These are phyloP conservation scores for Coemansia sp. DNA, from an alignment of 192 early-diverging fungal species.

Conservation along the genomic window DNA sequence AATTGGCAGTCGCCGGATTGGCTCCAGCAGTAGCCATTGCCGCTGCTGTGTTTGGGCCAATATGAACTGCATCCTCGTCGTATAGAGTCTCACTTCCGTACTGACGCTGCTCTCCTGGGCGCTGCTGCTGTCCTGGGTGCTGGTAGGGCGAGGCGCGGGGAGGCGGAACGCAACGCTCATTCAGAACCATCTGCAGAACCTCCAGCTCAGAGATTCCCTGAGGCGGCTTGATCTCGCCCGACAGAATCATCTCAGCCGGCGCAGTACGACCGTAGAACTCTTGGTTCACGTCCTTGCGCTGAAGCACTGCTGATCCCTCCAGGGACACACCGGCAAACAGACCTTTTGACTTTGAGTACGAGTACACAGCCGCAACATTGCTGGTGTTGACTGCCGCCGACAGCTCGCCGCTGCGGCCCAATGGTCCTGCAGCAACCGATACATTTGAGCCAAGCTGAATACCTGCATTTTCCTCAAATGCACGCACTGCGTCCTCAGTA, in stretches of 20 bases:
- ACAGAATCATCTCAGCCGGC: conserved; percentile 78
- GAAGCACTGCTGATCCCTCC: conserved; percentile 84
- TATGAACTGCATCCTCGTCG: conserved; percentile 31
- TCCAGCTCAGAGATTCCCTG: conserved; percentile 51
- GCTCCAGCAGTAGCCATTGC: conserved; percentile 13
- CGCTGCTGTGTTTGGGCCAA: conserved; percentile 6
- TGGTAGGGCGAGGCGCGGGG: neutral
- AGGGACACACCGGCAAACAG: conserved; percentile 90
- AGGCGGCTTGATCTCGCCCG: conserved; percentile 71
- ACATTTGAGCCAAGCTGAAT: conserved; percentile 83
- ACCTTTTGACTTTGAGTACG: conserved; percentile 90
- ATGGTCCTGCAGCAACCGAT: conserved; percentile 84
- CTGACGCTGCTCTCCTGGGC: conserved; percentile 10
- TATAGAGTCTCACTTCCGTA: conserved; percentile 35
- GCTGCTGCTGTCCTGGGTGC: conserved; percentile 3
- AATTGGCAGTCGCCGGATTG: neutral
- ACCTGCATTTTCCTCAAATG: conserved; percentile 81
- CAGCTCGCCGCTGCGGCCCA: conserved; percentile 83
- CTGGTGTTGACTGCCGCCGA: conserved; percentile 66
- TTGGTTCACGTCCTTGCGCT: conserved; percentile 83
- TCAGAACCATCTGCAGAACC: conserved; percentile 37
- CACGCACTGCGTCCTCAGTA: conserved; percentile 74
- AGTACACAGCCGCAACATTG: conserved; percentile 85
- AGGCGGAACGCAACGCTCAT: conserved; percentile 49
- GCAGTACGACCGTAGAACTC: conserved; percentile 80